Conservation (phyloP, 2,329 filamentous ascomycete genomes). For the Ambrosiella beaveri region DNA sequence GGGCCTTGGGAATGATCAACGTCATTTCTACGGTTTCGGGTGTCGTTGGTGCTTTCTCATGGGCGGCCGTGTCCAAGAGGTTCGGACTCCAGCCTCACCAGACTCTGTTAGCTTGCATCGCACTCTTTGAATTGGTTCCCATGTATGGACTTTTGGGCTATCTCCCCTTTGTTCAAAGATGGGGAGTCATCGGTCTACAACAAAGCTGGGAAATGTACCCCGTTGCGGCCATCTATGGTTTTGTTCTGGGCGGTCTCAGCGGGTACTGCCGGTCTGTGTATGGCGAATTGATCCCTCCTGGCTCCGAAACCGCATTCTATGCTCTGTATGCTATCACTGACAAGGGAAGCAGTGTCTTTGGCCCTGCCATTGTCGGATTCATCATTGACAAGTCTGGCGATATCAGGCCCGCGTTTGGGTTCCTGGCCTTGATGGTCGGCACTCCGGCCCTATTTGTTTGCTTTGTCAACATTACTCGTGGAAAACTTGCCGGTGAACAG, state of each 20-base stretch:
- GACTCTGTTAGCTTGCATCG: constrained; percentile 83
- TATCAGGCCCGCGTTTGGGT: constrained; percentile 80
- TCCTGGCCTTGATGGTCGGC: constrained; percentile 69
- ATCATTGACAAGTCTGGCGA: constrained; percentile 75
- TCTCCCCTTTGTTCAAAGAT: constrained; percentile 55
- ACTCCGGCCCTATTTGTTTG: constrained; percentile 72
- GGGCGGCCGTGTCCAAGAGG: constrained; percentile 59
- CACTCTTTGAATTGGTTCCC: constrained; percentile 79
- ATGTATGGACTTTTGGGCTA: constrained; percentile 82
- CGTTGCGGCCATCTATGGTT: constrained; percentile 73
- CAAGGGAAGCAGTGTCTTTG: constrained; percentile 87
- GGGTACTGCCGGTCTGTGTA: constrained; percentile 86
- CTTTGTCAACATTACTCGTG: constrained; percentile 68
- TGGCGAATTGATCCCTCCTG: constrained; percentile 83
- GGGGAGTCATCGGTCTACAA: constrained; percentile 72
- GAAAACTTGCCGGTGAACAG: constrained; percentile 48
- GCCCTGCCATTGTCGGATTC: constrained; percentile 78
- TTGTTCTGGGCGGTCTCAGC: constrained; percentile 83
- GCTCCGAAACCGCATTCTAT: constrained; percentile 90
- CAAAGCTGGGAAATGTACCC: constrained; percentile 96
- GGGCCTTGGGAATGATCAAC: constrained; percentile 78
- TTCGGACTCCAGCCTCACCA: constrained; percentile 61
- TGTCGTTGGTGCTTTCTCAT: constrained; percentile 75
- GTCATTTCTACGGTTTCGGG: constrained; percentile 77
- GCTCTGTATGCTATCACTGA: constrained; percentile 95